A percentile compares a stretch with the other conserved stretches of the same genome.
These are phyloP conservation scores for Quercus parvula DNA, from an alignment of 306 rosid species.

Conservation along the genomic window DNA sequence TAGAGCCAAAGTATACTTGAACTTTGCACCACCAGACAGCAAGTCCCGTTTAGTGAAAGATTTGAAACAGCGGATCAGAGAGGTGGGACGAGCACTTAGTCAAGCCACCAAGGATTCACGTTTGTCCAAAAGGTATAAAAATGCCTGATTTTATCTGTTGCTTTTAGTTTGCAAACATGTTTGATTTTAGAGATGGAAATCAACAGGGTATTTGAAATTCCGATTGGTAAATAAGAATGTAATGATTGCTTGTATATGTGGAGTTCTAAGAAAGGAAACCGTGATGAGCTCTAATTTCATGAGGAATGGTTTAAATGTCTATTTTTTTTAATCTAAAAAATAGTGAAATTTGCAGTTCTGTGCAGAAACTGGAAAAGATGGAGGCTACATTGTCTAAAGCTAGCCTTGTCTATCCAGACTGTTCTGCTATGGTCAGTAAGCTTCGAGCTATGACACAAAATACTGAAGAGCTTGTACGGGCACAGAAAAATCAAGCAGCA, in stretches of 20 bases:
- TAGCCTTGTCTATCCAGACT: conserved; percentile 64
- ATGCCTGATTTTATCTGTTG: conserved; percentile 10
- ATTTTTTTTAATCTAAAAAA: conserved; percentile 40
- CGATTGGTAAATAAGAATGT: conserved; percentile 1
- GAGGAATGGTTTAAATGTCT: conserved; percentile 7
- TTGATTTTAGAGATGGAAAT: neutral
- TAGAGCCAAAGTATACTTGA: conserved; percentile 79
- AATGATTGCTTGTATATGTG: neutral
- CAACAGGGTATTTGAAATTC: neutral
- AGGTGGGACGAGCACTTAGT: conserved; percentile 68
- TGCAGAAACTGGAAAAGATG: conserved; percentile 89
- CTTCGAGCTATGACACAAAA: conserved; percentile 80
- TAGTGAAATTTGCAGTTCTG: conserved; percentile 71
- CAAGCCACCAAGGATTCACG: conserved; percentile 66
- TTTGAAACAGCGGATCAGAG: conserved; percentile 71
- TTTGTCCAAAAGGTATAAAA: conserved; percentile 66
- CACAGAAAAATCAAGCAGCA: conserved; percentile 52
- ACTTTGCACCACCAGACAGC: conserved; percentile 62
- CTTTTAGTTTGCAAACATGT: conserved; percentile 11
- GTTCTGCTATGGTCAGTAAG: conserved; percentile 66
- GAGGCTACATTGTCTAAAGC: conserved; percentile 82
- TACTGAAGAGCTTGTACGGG: conserved; percentile 66
- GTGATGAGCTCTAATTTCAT: conserved; percentile 13
- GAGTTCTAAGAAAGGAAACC: conserved; percentile 4
- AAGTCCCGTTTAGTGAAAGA: conserved; percentile 73